Evolutionary conservation across 1,139 yeast species (phyloP).

Genomic region (Blastobotrys niveus): DNA sequence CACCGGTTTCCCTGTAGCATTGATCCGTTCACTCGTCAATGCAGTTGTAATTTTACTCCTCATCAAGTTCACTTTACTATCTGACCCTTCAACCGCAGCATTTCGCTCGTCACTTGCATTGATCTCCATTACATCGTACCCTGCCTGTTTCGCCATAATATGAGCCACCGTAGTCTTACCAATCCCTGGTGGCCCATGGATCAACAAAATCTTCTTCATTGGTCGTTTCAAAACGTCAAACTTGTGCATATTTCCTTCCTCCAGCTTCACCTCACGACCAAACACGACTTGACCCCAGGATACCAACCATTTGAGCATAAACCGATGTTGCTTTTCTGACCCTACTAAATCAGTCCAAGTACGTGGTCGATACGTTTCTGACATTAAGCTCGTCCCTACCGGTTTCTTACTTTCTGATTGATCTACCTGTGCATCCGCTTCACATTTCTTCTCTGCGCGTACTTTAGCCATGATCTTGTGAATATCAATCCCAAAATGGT

Average conservation of each 20-base stretch:
- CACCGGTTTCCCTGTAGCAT: slow-evolving; percentile 57
- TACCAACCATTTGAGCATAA: slow-evolving; percentile 69
- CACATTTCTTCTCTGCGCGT: slow-evolving; percentile 13
- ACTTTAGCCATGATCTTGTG: slow-evolving; percentile 25
- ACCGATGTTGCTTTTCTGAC: slow-evolving; percentile 71
- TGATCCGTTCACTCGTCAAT: slow-evolving; percentile 53
- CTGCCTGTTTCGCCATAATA: slow-evolving; percentile 73
- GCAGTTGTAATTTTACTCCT: slow-evolving; percentile 64
- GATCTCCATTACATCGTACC: slow-evolving; percentile 74
- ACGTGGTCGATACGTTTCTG: slow-evolving; percentile 80
- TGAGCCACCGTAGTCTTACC: slow-evolving; percentile 93
- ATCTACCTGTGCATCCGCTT: too few relatives aligned
- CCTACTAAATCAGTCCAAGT: slow-evolving; percentile 71
- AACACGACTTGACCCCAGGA: slow-evolving; percentile 74
- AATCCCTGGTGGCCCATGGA: slow-evolving; percentile 94
- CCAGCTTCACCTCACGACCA: slow-evolving; percentile 36
- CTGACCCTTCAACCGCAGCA: slow-evolving; percentile 32
- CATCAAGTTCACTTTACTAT: slow-evolving; percentile 34
- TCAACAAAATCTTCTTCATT: slow-evolving; percentile 55
- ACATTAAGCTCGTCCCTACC: slow-evolving; percentile 34
- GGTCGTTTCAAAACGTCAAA: slow-evolving; percentile 47
- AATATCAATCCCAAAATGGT: slow-evolving; percentile 31
- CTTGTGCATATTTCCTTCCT: slow-evolving; percentile 14
- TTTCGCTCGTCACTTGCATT: slow-evolving; percentile 86
- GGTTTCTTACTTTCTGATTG: neutral